These are phyloP conservation scores for Murraya paniculata DNA, from an alignment of 345 rosid species.

Conservation along the genomic window DNA sequence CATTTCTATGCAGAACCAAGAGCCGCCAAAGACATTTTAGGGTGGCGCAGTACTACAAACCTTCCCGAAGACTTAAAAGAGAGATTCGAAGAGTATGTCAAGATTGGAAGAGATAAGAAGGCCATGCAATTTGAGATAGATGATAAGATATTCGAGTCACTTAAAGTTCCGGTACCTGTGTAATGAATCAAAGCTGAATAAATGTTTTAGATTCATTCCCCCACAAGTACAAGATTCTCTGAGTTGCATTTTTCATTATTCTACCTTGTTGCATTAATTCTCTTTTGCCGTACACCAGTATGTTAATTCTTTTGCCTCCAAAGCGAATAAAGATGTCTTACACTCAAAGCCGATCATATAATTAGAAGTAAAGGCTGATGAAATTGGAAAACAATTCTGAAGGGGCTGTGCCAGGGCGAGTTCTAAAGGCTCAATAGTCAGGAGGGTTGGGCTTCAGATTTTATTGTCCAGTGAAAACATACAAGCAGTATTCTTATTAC, in stretches of 20 bases:
- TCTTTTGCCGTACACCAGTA: background rate
- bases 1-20: slow-evolving; percentile 95
- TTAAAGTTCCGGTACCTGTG: slow-evolving; percentile 65
- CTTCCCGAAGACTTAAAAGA: slow-evolving; percentile 88
- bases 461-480: background rate
- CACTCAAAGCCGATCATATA: background rate
- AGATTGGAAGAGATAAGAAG: slow-evolving; percentile 85
- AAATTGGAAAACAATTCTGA: background rate
- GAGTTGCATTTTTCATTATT: background rate
- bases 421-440: background rate
- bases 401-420: background rate
- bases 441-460: background rate
- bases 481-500: background rate
- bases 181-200: slow-evolving; percentile 22
- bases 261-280: background rate
- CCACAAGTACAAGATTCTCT: background rate
- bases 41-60: slow-evolving; percentile 67
- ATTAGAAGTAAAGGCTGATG: background rate
- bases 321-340: background rate
- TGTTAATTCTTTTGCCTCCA: background rate
- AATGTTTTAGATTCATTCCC: background rate
- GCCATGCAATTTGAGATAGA: slow-evolving; percentile 70
- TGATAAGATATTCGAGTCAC: slow-evolving; percentile 74
- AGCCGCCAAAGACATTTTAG: slow-evolving; percentile 85
- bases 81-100: slow-evolving; percentile 67